A percentile compares a stretch with the other conserved stretches of the same genome.
phyloP scores from a whole-genome alignment of 306 rosid genomes.

The Vigna nakashimae region DNA sequence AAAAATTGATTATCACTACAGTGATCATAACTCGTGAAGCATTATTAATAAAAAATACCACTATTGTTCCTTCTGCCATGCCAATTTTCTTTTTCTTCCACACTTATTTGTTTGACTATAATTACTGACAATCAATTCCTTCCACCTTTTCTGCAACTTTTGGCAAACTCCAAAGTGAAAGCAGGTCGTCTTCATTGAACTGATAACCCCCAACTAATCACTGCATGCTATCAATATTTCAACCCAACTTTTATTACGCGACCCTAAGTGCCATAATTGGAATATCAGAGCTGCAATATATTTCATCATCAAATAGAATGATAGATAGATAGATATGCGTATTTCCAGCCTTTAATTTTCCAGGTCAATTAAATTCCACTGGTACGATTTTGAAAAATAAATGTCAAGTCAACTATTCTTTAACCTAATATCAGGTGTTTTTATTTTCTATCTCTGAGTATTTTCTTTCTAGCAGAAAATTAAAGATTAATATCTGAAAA shows the following conservation, averaged over 20 bases:
- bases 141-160: constrained; percentile 12
- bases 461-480: neutral
- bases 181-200: constrained; percentile 37
- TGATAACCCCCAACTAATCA: neutral
- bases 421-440: neutral
- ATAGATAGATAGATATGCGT: too few relatives aligned
- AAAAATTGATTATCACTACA: neutral
- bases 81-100: neutral
- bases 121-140: constrained; percentile 3
- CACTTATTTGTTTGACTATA: neutral
- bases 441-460: too few relatives aligned
- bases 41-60: neutral
- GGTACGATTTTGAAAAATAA: neutral
- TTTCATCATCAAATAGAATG: neutral
- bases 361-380: neutral
- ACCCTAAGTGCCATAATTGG: constrained; percentile 30
- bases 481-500: neutral
- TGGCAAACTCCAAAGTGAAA: constrained; percentile 25
- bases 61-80: neutral
- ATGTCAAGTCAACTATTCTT: neutral
- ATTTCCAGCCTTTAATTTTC: neutral
- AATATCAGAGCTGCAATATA: constrained; percentile 6
- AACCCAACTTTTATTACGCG: constrained; percentile 14
- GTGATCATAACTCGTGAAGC: neutral
- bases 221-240: constrained; percentile 3